Evolutionary conservation across 352 stramenopile species (phyloP), one percentile per base, ranked within the genome.

Genomic region (Globisporangium lucens): DNA sequence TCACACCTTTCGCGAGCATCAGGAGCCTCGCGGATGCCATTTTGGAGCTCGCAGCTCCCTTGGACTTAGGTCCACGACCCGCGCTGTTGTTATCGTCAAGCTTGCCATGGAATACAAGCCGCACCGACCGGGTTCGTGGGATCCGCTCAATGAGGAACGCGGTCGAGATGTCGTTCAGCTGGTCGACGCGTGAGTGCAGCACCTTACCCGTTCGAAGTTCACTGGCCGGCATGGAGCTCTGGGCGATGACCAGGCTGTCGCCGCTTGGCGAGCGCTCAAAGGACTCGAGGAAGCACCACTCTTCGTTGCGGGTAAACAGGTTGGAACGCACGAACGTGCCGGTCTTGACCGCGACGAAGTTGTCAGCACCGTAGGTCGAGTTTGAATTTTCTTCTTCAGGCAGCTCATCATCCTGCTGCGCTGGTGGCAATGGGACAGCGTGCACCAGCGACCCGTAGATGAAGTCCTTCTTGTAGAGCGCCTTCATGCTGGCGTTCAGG

Each of bases 381-480:
- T 15, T 46, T 12, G 38, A 17, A 17, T 4, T 12, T 46, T 46
- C 12, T 46, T 46, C 33, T 36, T 9, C 38, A 46, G 38, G 38
- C 38, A 6, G 2, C 10, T 20, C 1, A 53, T 15, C 12, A 61
- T 22, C 22, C 22, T 65, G 20, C 4, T 46, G 24, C 43, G 17
- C 5, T 36, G 33, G 12, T 13, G n/a, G 41, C 24, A 46, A 15
- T 20, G 12, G 4, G 27, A 67, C 76, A 72, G 70, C 46, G 33
- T 81, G 68, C 8, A 79, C 76, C 49, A 86, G 13, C 1, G 76
- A 79, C 1, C 78, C 76, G 62, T 81, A 82, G 63, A 86, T 82
- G 56, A 84, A 86, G 52, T 82, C 67, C 0, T 69, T 57, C 57
- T 78, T 71, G 73, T 78, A 82, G 4, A 84, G 33, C n/a, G 53